These are phyloP conservation scores for Persicaria tinctoria DNA, from an alignment of 148 eudicot genomes.

Conservation along the genomic window DNA sequence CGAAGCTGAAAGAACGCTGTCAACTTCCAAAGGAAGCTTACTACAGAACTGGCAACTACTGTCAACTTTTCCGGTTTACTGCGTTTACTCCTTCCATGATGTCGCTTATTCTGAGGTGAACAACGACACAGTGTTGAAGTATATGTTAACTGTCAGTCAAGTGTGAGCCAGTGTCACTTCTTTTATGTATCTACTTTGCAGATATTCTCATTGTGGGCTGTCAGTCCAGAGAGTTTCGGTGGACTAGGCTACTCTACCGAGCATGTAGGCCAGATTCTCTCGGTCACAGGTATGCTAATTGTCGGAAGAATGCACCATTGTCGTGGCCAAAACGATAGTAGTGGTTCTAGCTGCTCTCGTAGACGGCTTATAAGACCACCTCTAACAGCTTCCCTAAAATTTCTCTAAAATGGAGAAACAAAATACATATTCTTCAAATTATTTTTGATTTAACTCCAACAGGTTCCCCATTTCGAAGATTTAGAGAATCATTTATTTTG, in stretches of 20 bases:
- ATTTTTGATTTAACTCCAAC: too few relatives aligned
- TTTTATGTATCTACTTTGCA: slow-evolving; percentile 8
- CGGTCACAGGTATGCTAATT: slow-evolving; percentile 33
- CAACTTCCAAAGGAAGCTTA: slow-evolving; percentile 36
- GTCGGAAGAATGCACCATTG: not conserved
- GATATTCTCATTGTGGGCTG: slow-evolving; percentile 69
- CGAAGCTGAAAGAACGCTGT: not conserved
- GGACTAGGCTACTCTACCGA: slow-evolving; percentile 53
- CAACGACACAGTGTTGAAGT: too few relatives aligned
- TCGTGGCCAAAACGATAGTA: not conserved
- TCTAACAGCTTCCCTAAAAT: too few relatives aligned
- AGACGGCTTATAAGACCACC: not conserved
- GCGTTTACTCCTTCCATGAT: slow-evolving; percentile 83
- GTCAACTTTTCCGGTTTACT: slow-evolving; percentile 72
- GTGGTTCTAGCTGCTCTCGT: not conserved
- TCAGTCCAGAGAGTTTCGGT: slow-evolving; percentile 43
- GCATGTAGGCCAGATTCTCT: slow-evolving; percentile 45
- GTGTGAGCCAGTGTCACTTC: not conserved
- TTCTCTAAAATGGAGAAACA: too few relatives aligned
- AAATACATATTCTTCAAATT: too few relatives aligned
- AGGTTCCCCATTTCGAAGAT: too few relatives aligned
- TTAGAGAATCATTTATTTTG: too few relatives aligned
- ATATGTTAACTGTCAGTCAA: not conserved
- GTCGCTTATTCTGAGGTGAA: slow-evolving; percentile 87
- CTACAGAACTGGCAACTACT: slow-evolving; percentile 77